phyloP scores from a whole-genome alignment of 2,329 filamentous ascomycete species.

The Shiraia sp. region DNA sequence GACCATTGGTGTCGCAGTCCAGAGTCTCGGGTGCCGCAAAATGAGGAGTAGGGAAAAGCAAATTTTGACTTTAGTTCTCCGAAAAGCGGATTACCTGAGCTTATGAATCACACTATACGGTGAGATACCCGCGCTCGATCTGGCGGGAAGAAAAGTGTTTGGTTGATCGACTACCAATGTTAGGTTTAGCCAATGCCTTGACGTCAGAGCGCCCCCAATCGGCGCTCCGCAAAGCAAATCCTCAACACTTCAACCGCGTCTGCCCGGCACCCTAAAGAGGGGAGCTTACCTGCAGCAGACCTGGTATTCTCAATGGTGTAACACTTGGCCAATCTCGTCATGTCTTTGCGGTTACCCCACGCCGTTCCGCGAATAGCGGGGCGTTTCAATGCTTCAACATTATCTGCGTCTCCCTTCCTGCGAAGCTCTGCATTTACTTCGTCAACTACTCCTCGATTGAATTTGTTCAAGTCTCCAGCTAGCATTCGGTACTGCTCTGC shows the following conservation, averaged over 20 bases:
- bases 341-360: conserved; percentile 30
- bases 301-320: too few species aligned
- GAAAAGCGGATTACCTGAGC: too few species aligned
- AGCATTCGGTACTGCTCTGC: neutral
- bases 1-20: conserved; percentile 20
- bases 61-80: too few species aligned
- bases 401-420: conserved; percentile 6
- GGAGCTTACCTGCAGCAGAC: too few species aligned
- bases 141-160: too few species aligned
- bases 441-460: neutral
- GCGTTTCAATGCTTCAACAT: conserved; percentile 10
- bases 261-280: conserved; percentile 20
- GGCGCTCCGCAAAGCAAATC: conserved; percentile 21
- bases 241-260: conserved; percentile 23
- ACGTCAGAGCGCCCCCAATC: conserved; percentile 36
- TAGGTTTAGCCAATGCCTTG: conserved; percentile 17
- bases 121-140: conserved; percentile 19
- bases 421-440: conserved; percentile 6
- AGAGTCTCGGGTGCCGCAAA: too few species aligned
- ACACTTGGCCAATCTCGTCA: conserved; percentile 16
- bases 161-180: conserved; percentile 27
- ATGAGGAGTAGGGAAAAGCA: too few species aligned
- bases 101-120: neutral
- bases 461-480: neutral
- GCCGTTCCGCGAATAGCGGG: conserved; percentile 21